Percentiles rank a stretch among this genome's conserved stretches.
phyloP scores from a whole-genome alignment of 2,329 filamentous ascomycete genomes.

The Neofusicoccum sp. region DNA sequence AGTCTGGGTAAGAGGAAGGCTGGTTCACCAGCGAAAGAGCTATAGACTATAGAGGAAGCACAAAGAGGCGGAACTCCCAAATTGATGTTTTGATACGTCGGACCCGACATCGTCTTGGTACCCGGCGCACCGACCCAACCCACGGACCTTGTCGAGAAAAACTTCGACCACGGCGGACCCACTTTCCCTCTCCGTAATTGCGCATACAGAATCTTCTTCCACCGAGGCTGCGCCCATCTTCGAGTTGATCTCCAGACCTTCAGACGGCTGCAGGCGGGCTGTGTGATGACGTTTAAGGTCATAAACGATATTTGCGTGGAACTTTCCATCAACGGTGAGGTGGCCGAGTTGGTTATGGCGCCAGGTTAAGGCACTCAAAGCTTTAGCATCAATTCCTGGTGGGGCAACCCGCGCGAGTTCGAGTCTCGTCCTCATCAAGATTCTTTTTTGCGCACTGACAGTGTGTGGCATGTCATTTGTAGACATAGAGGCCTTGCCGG shows the following conservation, averaged over 20 bases:
- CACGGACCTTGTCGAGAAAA: slow-evolving; percentile 1
- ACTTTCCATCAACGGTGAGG: no score
- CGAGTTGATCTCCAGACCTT: no score
- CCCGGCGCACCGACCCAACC: background rate
- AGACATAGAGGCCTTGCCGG: no score
- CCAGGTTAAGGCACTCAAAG: slow-evolving; percentile 13
- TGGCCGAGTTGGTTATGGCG: slow-evolving; percentile 19
- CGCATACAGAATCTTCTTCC: no score
- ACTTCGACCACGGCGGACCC: background rate
- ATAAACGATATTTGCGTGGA: no score
- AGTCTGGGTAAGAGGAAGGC: slow-evolving; percentile 83
- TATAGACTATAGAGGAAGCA: background rate
- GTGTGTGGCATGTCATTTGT: no score
- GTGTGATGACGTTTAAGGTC: no score
- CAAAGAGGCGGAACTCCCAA: background rate
- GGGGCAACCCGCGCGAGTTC: slow-evolving; percentile 18
- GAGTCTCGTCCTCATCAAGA: slow-evolving; percentile 16
- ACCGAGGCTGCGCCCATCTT: no score
- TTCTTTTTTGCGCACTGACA: slow-evolving; percentile 9
- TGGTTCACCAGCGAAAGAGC: slow-evolving; percentile 14
- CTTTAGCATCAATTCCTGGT: slow-evolving; percentile 12
- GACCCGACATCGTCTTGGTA: background rate
- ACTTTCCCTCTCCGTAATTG: no score
- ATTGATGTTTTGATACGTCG: background rate
- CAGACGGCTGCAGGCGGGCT: no score